phyloP scores from a whole-genome alignment of 441 rosid species.

The Mallotus repandus region DNA sequence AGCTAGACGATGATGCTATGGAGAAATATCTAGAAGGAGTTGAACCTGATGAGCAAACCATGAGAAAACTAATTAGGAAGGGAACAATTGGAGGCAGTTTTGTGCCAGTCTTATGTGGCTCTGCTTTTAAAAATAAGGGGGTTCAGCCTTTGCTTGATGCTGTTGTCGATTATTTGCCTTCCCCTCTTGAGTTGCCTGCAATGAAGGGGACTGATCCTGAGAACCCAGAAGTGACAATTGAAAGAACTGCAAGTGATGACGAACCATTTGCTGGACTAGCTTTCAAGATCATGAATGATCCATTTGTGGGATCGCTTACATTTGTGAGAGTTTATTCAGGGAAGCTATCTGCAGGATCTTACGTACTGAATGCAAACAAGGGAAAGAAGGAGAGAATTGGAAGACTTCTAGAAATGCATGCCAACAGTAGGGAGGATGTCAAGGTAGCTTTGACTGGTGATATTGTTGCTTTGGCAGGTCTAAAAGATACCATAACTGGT shows the following conservation, averaged over 20 bases:
- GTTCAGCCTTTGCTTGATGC: constrained; percentile 96
- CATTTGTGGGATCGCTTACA: constrained; percentile 92
- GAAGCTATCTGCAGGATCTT: constrained; percentile 75
- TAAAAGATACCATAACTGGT: constrained; percentile 87
- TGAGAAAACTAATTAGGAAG: constrained; percentile 68
- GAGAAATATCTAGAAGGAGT: constrained; percentile 88
- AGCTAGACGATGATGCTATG: constrained; percentile 88
- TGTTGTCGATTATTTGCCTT: constrained; percentile 88
- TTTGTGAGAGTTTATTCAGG: constrained; percentile 91
- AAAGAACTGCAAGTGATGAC: constrained; percentile 65
- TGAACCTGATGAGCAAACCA: constrained; percentile 78
- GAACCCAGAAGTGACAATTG: constrained; percentile 58
- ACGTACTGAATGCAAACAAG: constrained; percentile 86
- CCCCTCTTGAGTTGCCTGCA: constrained; percentile 80
- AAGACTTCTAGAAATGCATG: constrained; percentile 96
- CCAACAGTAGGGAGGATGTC: constrained; percentile 92
- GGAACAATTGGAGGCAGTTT: constrained; percentile 70
- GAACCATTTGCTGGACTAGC: constrained; percentile 92
- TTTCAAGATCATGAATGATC: constrained; percentile 94
- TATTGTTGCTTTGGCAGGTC: constrained; percentile 91
- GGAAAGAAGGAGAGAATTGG: constrained; percentile 98
- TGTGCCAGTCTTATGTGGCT: constrained; percentile 89
- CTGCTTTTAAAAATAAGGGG: constrained; percentile 94
- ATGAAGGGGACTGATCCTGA: constrained; percentile 95
- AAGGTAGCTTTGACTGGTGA: constrained; percentile 84